A percentile compares a stretch with the other conserved stretches of the same genome.
Conservation (phyloP, 306 rosid species). For the Gynostemma pentaphyllum region DNA sequence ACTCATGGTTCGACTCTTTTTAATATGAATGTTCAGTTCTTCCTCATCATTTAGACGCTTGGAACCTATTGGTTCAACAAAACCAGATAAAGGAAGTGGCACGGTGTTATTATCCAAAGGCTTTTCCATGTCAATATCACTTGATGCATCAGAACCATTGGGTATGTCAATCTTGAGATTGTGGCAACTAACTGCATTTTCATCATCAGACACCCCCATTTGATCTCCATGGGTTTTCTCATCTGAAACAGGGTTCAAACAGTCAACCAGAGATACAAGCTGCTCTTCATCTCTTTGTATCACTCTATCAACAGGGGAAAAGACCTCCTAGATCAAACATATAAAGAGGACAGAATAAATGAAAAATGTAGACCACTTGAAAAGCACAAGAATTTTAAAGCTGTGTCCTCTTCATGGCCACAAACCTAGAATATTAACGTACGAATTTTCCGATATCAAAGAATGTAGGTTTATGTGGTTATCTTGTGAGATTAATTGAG, state of each 20-base stretch:
- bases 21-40: constrained; percentile 32
- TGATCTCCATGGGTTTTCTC: constrained; percentile 25
- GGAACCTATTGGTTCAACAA: constrained; percentile 39
- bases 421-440: too few relatives aligned
- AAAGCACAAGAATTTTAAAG: neutral
- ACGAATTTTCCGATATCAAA: too few relatives aligned
- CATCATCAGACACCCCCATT: constrained; percentile 17
- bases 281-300: constrained; percentile 25
- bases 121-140: constrained; percentile 27
- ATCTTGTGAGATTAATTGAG: too few relatives aligned
- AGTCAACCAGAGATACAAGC: constrained; percentile 17
- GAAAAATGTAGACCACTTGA: neutral
- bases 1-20: constrained; percentile 33
- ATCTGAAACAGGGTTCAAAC: constrained; percentile 24
- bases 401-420: neutral
- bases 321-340: constrained; percentile 24
- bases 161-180: constrained; percentile 17
- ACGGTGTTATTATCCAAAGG: constrained; percentile 16
- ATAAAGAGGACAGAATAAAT: constrained; percentile 9
- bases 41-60: constrained; percentile 48
- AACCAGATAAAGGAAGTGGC: constrained; percentile 19
- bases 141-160: constrained; percentile 28
- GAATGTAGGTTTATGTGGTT: too few relatives aligned
- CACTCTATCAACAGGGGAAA: constrained; percentile 17
- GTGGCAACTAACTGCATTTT: constrained; percentile 19